phyloP scores from a whole-genome alignment of 2,329 filamentous ascomycete genomes.

The Microsporum canis region DNA sequence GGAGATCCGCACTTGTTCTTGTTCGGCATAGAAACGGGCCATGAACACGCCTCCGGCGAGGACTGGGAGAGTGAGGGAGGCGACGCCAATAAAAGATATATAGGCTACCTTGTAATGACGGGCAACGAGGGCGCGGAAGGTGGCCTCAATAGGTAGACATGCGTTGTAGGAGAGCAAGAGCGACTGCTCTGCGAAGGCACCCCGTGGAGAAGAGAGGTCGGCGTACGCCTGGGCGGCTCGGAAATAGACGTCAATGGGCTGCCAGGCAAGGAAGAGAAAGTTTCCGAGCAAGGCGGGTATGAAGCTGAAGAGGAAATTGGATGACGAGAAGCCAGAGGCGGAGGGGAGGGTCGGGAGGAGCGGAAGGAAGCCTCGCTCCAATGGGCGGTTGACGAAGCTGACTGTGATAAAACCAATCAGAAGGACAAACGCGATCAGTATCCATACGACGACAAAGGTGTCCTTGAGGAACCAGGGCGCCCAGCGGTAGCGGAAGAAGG shows the following conservation, averaged over 20 bases:
- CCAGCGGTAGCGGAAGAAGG: constrained; percentile 51
- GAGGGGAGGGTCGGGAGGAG: constrained; percentile 51
- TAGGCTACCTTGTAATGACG: constrained; percentile 48
- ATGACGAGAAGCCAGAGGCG: constrained; percentile 60
- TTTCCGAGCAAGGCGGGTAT: constrained; percentile 48
- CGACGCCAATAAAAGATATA: constrained; percentile 43
- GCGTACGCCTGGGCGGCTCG: constrained; percentile 49
- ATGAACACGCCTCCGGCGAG: constrained; percentile 53
- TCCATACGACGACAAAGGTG: constrained; percentile 53
- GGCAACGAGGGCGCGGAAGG: constrained; percentile 42
- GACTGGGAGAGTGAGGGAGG: constrained; percentile 45
- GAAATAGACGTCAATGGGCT: constrained; percentile 50
- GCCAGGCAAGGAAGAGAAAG: constrained; percentile 47
- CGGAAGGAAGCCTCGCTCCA: constrained; percentile 62
- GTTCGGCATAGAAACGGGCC: constrained; percentile 44
- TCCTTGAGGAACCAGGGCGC: constrained; percentile 67
- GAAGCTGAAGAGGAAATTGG: constrained; percentile 75
- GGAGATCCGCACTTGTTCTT: constrained; percentile 47
- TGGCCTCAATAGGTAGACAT: constrained; percentile 42
- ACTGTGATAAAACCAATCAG: constrained; percentile 62
- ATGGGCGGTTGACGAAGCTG: constrained; percentile 60
- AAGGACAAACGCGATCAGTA: constrained; percentile 48
- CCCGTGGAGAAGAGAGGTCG: constrained; percentile 40
- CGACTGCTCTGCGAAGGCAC: constrained; percentile 44
- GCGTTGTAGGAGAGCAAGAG: constrained; percentile 48